Base-by-base conservation (phyloP, 129 eudicot species). In the Arctium minus region DNA sequence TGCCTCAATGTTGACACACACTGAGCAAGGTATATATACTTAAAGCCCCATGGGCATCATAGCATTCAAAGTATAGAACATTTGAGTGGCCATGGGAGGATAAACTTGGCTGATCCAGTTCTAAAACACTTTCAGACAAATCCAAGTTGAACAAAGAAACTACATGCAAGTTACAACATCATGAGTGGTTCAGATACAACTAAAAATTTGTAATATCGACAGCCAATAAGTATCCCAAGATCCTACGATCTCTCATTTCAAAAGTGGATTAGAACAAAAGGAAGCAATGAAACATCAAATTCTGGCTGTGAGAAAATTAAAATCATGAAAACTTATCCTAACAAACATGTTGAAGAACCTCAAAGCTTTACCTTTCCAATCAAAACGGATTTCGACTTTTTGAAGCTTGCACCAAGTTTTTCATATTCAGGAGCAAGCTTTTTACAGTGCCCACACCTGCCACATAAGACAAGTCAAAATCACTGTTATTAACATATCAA, bases 391-490 rank as follows among this genome's bases (percentile, higher is more conserved):
- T 96, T 96, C 42, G 96, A 91, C 81, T 93, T 96, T 86, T 93
- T 93, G 83, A 89, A 96, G 86, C 97, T 96, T 29, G 90, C 94
- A 46, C 94, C 99, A 73, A 96, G 95, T 83, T 90, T 90, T 60
- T 96, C 99, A 82, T 87, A 96, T 85, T 96, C 99, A 5, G 99
- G 99, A 73, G 99, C 98, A 65, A 96, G 97, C 89, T 93, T 96
- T 74, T 96, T 93, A 90, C 99, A 96, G 86, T 96, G 99, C 69
- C 99, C 99, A 77, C 99, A 96, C 98, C 99, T 96, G 88, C 62
- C 85, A 82, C 71, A 79, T 18, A 70, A 78, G 60, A 78, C 30
- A 35, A 56, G 37, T 77, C 69, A 79, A 31, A 53, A 31, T 31
- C 76, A 77, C 72, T 22, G 69, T 65, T 48, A 44, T 80, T 71